Percentiles rank a stretch among this genome's conserved stretches.
Evolutionary conservation across 179 eudicot species (phyloP).

Genomic region (Spinacia oleracea): DNA sequence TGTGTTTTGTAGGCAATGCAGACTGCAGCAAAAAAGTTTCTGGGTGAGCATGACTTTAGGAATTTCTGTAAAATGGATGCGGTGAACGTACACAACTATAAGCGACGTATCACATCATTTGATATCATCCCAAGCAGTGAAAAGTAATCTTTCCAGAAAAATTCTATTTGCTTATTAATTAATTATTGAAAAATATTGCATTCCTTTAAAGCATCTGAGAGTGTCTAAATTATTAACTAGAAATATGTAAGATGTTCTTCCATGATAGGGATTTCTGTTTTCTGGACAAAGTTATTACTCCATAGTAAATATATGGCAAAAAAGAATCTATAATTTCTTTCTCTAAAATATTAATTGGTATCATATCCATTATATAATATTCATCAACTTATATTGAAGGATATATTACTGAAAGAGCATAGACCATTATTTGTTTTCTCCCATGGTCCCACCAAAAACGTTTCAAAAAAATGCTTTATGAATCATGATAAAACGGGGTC

Average conservation of each 20-base stretch:
- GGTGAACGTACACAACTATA: conserved; percentile 76
- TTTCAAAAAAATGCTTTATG: background rate
- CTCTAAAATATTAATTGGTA: background rate
- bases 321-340: background rate
- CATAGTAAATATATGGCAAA: background rate
- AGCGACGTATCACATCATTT: conserved; percentile 54
- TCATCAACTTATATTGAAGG: background rate
- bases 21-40: conserved; percentile 67
- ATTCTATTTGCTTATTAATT: background rate
- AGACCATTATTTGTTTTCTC: background rate
- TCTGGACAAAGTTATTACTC: background rate
- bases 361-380: background rate
- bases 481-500: background rate
- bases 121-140: conserved; percentile 59
- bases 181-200: background rate
- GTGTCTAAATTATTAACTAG: background rate
- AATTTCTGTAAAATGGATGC: conserved; percentile 99
- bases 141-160: conserved; percentile 45
- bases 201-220: background rate
- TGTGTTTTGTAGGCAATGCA: conserved; percentile 70
- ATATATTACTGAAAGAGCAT: background rate
- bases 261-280: background rate
- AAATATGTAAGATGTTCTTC: background rate
- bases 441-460: background rate
- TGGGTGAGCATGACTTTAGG: conserved; percentile 95